phyloP scores from a whole-genome alignment of 2,329 filamentous ascomycete genomes.

The Exophiala dermatitidis region DNA sequence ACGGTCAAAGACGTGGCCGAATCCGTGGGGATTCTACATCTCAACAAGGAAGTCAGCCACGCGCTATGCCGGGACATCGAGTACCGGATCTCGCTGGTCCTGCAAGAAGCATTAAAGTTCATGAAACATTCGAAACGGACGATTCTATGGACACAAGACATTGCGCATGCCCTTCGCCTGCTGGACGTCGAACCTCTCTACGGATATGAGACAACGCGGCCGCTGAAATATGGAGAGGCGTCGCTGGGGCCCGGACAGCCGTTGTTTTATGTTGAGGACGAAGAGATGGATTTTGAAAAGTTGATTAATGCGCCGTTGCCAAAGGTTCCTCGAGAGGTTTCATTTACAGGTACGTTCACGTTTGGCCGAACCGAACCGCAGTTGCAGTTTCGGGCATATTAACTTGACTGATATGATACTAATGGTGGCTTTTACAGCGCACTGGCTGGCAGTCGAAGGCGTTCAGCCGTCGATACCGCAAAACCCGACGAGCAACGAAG shows the following conservation, averaged over 20 bases:
- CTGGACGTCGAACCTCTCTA: conserved; percentile 75
- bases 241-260: conserved; percentile 89
- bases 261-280: conserved; percentile 94
- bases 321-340: conserved; percentile 87
- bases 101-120: conserved; percentile 89
- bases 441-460: conserved; percentile 96
- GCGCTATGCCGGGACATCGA: conserved; percentile 89
- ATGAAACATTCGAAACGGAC: conserved; percentile 90
- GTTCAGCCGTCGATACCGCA: conserved; percentile 95
- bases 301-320: conserved; percentile 92
- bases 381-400: too few species aligned
- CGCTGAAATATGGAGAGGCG: conserved; percentile 85
- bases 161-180: conserved; percentile 74
- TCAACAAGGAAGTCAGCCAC: conserved; percentile 80
- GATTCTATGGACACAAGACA: conserved; percentile 78
- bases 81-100: conserved; percentile 85
- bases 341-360: conserved; percentile 65
- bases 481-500: conserved; percentile 82
- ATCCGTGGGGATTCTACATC: conserved; percentile 75
- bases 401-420: neutral
- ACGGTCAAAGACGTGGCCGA: conserved; percentile 95
- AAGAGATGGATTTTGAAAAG: conserved; percentile 98
- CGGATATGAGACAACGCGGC: conserved; percentile 87
- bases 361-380: neutral
- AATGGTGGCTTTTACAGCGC: conserved; percentile 49